These are phyloP conservation scores for Pichia nakasei DNA, from an alignment of 805 yeast species.

Conservation along the genomic window DNA sequence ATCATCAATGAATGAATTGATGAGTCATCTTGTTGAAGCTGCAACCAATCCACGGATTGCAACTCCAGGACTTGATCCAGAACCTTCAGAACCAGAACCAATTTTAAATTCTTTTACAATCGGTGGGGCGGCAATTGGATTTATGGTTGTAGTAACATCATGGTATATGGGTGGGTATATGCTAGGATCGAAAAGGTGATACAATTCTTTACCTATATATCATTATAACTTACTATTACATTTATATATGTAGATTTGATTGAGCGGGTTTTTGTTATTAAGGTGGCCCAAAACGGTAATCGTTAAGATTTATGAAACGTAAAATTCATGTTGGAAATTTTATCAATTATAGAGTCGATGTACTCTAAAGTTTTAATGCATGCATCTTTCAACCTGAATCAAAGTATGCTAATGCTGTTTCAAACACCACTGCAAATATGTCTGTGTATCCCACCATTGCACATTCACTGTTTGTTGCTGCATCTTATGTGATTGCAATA, in stretches of 20 bases:
- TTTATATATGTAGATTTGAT: not conserved
- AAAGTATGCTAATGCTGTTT: no score
- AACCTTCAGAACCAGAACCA: conserved; percentile 38
- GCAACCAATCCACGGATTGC: conserved; percentile 71
- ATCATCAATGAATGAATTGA: conserved; percentile 73
- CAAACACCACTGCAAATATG: not conserved
- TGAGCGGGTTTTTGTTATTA: not conserved
- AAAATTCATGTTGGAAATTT: no score
- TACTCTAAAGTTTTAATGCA: no score
- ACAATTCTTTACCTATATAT: not conserved
- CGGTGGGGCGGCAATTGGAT: conserved; percentile 62
- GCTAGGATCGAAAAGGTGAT: not conserved
- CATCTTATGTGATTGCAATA: conserved; percentile 38
- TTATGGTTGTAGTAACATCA: conserved; percentile 52
- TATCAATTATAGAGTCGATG: no score
- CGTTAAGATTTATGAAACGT: no score
- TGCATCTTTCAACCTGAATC: no score
- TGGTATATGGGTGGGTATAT: conserved; percentile 53
- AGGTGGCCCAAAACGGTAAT: not conserved
- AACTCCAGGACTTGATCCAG: conserved; percentile 72
- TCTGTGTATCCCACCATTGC: conserved; percentile 11
- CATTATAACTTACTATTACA: not conserved
- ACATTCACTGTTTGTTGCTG: conserved; percentile 30
- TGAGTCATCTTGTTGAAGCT: conserved; percentile 81
- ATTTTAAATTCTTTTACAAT: conserved; percentile 43